phyloP scores from a whole-genome alignment of 352 stramenopile genomes.

The Pythium volutum region DNA sequence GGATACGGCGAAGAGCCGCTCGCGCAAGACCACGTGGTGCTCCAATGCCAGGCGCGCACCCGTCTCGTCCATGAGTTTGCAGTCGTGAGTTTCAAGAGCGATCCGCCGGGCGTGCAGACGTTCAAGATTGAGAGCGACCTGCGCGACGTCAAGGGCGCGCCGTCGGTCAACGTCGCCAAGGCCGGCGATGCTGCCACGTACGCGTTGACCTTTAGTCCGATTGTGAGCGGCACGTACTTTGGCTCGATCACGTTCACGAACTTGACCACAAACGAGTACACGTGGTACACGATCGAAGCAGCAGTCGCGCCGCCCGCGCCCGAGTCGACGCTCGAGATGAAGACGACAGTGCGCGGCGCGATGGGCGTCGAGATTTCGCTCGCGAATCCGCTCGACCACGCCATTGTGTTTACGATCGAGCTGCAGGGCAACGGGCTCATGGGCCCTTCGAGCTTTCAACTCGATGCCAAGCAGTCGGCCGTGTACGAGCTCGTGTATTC shows the following conservation, averaged over 20 bases:
- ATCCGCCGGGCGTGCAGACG: slow-evolving; percentile 34
- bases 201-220: slow-evolving; percentile 80
- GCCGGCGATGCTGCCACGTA: slow-evolving; percentile 49
- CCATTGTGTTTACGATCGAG: slow-evolving; percentile 84
- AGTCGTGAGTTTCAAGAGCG: slow-evolving; percentile 58
- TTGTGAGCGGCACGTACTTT: slow-evolving; percentile 90
- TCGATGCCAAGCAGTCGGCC: slow-evolving; percentile 61
- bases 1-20: slow-evolving; percentile 88
- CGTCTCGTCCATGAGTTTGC: slow-evolving; percentile 76
- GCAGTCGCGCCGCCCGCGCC: slow-evolving; percentile 67
- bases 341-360: slow-evolving; percentile 71
- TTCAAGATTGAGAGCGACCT: slow-evolving; percentile 92
- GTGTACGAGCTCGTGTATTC: slow-evolving; percentile 93
- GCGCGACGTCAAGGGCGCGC: slow-evolving; percentile 77
- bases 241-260: slow-evolving; percentile 93
- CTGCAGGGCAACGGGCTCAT: slow-evolving; percentile 85
- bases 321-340: slow-evolving; percentile 84
- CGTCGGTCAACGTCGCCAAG: slow-evolving; percentile 45
- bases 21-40: slow-evolving; percentile 84
- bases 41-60: slow-evolving; percentile 85
- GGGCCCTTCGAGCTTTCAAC: slow-evolving; percentile 64
- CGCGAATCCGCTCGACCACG: slow-evolving; percentile 82
- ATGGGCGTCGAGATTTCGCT: slow-evolving; percentile 90
- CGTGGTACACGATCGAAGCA: slow-evolving; percentile 94
- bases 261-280: slow-evolving; percentile 63